Percentiles rank a stretch among this genome's conserved stretches.
Evolutionary conservation across 495 filamentous ascomycete species (phyloP).

Genomic region (Xylaria palmicola): DNA sequence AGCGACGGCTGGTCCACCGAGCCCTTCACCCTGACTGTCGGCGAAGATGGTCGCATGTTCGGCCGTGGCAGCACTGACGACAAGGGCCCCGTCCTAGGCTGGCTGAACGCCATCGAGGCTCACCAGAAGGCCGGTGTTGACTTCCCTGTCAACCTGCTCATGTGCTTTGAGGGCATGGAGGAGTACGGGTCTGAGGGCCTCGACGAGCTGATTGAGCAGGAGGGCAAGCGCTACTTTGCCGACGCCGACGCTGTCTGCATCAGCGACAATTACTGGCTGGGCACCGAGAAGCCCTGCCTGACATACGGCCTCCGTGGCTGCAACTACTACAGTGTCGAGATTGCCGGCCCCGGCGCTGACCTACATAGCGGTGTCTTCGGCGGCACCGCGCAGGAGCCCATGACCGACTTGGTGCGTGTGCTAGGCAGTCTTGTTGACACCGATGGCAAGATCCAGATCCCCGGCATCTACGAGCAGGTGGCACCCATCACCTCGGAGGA

Average conservation of each 20-base stretch:
- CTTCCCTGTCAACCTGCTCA: conserved; percentile 94
- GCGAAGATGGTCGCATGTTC: conserved; percentile 89
- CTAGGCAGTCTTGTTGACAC: conserved; percentile 82
- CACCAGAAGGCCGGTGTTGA: conserved; percentile 93
- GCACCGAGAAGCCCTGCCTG: conserved; percentile 94
- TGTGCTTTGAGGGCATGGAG: conserved; percentile 99
- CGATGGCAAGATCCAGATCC: conserved; percentile 84
- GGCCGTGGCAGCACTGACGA: conserved; percentile 96
- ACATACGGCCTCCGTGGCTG: conserved; percentile 97
- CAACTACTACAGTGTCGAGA: conserved; percentile 90
- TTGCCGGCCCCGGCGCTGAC: conserved; percentile 88
- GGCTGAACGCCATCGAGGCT: conserved; percentile 96
- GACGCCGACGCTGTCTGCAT: conserved; percentile 97
- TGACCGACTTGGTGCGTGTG: conserved; percentile 89
- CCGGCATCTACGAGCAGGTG: conserved; percentile 87
- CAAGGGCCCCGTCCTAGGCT: conserved; percentile 96
- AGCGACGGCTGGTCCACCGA: conserved; percentile 96
- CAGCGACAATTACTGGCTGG: conserved; percentile 99
- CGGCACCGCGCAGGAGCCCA: conserved; percentile 92
- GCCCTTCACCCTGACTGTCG: conserved; percentile 86
- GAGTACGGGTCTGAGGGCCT: conserved; percentile 97
- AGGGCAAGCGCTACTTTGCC: conserved; percentile 88
- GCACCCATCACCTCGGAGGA: conserved; percentile 85
- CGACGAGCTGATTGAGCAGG: conserved; percentile 87
- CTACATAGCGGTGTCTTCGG: conserved; percentile 96